These are phyloP conservation scores for Cystobasidium slooffiae DNA, from an alignment of 1,284 basidiomycete genomes.

Conservation along the genomic window DNA sequence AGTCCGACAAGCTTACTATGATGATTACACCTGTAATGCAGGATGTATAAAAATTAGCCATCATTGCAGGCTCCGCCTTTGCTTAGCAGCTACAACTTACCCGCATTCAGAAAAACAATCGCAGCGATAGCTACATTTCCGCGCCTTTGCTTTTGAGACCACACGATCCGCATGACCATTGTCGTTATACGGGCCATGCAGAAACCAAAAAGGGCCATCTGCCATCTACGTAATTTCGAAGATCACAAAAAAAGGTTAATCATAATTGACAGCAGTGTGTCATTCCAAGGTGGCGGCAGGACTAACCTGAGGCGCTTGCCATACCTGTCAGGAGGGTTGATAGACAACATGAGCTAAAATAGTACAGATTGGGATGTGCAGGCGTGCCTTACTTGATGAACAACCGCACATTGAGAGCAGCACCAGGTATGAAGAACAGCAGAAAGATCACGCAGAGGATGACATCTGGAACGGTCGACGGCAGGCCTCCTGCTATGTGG, in stretches of 20 bases:
- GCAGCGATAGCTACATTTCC: constrained; percentile 21
- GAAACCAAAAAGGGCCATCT: constrained; percentile 38
- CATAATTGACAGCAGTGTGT: background rate
- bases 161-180: constrained; percentile 33
- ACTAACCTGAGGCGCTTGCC: constrained; percentile 26
- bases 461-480: constrained; percentile 38
- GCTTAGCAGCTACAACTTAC: background rate
- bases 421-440: constrained; percentile 36
- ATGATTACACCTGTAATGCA: constrained; percentile 15
- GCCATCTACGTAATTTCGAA: constrained; percentile 16
- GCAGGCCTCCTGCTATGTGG: constrained; percentile 38
- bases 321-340: constrained; percentile 15
- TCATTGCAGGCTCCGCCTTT: background rate
- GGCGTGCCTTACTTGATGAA: constrained; percentile 6
- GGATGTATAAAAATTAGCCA: background rate
- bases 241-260: background rate
- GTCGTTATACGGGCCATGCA: constrained; percentile 42
- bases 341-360: background rate
- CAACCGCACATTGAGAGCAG: constrained; percentile 13
- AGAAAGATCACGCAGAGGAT: constrained; percentile 25
- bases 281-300: background rate
- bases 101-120: constrained; percentile 40
- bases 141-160: constrained; percentile 23
- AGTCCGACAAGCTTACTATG: background rate
- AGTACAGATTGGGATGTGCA: background rate